phyloP scores from a whole-genome alignment of 805 yeast species.

The Maudiozyma barnettii region DNA sequence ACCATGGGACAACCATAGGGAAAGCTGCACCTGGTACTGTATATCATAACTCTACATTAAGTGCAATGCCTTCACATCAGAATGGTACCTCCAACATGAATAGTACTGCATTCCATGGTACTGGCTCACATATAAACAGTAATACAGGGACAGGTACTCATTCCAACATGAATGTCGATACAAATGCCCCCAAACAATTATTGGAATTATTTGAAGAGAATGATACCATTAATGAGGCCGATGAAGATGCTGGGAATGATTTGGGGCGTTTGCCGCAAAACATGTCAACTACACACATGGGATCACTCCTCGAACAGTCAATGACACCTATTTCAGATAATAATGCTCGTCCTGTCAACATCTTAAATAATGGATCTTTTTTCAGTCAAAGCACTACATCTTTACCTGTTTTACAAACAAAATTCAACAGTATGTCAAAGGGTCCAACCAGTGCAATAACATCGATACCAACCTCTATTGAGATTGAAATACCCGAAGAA shows the following conservation, averaged over 20 bases:
- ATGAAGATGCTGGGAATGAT: constrained; percentile 12
- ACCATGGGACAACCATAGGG: constrained; percentile 27
- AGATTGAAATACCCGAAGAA: constrained; percentile 55
- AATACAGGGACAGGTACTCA: constrained; percentile 16
- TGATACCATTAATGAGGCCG: constrained; percentile 21
- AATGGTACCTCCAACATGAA: constrained; percentile 13
- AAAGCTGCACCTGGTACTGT: constrained; percentile 17
- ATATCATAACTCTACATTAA: constrained; percentile 23
- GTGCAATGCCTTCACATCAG: constrained; percentile 17
- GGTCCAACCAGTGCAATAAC: constrained; percentile 25
- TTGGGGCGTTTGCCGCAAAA: constrained; percentile 13
- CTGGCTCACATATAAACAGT: constrained; percentile 19
- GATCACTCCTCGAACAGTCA: constrained; percentile 8
- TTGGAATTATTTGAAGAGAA: constrained; percentile 57
- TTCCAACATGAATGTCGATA: constrained; percentile 17
- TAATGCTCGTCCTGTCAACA: constrained; percentile 9
- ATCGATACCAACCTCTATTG: constrained; percentile 47
- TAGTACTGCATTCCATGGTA: constrained; percentile 8
- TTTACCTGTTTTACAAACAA: constrained; percentile 23
- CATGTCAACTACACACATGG: constrained; percentile 10
- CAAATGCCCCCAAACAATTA: constrained; percentile 59
- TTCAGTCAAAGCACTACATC: constrained; percentile 25
- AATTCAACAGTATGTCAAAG: constrained; percentile 14
- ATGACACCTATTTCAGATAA: constrained; percentile 2
- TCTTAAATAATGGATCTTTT: constrained; percentile 9